Evolutionary conservation across 805 yeast genomes (phyloP).

Genomic region (Candida coleopterorum): DNA sequence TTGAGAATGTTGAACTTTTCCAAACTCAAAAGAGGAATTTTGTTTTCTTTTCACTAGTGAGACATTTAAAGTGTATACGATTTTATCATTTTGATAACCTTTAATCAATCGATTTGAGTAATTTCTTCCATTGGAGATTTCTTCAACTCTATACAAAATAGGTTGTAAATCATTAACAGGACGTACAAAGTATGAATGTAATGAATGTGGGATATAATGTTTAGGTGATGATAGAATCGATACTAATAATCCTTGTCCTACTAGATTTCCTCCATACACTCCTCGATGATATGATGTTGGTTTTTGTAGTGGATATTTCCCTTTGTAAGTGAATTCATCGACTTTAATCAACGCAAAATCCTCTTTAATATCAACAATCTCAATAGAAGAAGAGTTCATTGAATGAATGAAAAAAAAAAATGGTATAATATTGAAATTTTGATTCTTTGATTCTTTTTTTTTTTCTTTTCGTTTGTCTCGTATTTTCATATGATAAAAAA

Average conservation of each 20-base stretch:
- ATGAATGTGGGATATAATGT: constrained; percentile 32
- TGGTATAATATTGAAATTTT: too few species aligned
- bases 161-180: constrained; percentile 13
- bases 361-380: not conserved
- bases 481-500: too few species aligned
- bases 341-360: constrained; percentile 16
- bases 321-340: constrained; percentile 15
- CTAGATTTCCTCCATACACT: constrained; percentile 37
- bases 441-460: too few species aligned
- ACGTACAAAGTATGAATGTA: constrained; percentile 29
- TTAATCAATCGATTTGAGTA: constrained; percentile 29
- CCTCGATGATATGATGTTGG: constrained; percentile 30
- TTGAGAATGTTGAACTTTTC: not conserved
- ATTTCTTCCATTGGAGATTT: constrained; percentile 29
- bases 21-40: not conserved
- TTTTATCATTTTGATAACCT: constrained; percentile 22
- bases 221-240: constrained; percentile 28
- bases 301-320: constrained; percentile 24
- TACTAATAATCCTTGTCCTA: constrained; percentile 35
- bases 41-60: constrained; percentile 18
- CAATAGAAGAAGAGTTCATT: too few species aligned
- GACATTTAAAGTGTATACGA: constrained; percentile 23
- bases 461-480: too few species aligned
- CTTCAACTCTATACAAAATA: constrained; percentile 28
- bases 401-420: too few species aligned